These are phyloP conservation scores for Neofusicoccum kwambonambiense DNA, from an alignment of 2,329 filamentous ascomycete genomes.

Conservation along the genomic window DNA sequence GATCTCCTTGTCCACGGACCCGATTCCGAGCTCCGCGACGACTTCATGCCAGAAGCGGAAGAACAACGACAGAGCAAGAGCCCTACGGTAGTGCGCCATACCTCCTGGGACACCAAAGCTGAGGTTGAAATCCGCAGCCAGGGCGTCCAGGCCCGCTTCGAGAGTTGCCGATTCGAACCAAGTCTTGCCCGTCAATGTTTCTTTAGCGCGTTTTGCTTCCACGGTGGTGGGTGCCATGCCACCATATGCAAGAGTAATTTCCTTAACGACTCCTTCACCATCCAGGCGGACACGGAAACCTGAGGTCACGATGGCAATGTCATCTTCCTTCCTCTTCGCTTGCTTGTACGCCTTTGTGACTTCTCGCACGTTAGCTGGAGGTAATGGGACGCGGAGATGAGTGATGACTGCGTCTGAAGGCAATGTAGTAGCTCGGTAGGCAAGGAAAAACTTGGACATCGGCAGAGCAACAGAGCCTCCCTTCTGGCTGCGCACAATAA, in stretches of 20 bases:
- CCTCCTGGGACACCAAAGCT: conserved; percentile 86
- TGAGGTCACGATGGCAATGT: conserved; percentile 93
- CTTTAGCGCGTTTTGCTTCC: conserved; percentile 71
- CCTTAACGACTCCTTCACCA: conserved; percentile 65
- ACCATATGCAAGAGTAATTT: conserved; percentile 80
- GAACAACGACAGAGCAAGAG: conserved; percentile 86
- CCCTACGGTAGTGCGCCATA: conserved; percentile 93
- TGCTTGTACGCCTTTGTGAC: conserved; percentile 90
- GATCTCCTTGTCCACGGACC: conserved; percentile 65
- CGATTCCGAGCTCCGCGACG: conserved; percentile 58
- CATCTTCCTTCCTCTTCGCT: conserved; percentile 92
- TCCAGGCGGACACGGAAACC: conserved; percentile 74
- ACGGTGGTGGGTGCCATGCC: conserved; percentile 91
- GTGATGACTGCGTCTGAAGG: conserved; percentile 77
- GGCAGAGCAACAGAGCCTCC: conserved; percentile 58
- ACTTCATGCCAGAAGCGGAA: conserved; percentile 96
- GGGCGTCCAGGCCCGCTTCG: conserved; percentile 77
- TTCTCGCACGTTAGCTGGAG: conserved; percentile 66
- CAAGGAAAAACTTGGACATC: conserved; percentile 85
- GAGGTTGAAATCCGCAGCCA: conserved; percentile 82
- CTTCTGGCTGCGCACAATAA: conserved; percentile 73
- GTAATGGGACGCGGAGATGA: conserved; percentile 74
- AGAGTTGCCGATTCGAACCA: conserved; percentile 79
- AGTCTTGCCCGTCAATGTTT: conserved; percentile 70
- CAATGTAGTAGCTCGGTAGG: conserved; percentile 80